Conservation (phyloP, 306 rosid genomes). For the Alnus rubra region DNA sequence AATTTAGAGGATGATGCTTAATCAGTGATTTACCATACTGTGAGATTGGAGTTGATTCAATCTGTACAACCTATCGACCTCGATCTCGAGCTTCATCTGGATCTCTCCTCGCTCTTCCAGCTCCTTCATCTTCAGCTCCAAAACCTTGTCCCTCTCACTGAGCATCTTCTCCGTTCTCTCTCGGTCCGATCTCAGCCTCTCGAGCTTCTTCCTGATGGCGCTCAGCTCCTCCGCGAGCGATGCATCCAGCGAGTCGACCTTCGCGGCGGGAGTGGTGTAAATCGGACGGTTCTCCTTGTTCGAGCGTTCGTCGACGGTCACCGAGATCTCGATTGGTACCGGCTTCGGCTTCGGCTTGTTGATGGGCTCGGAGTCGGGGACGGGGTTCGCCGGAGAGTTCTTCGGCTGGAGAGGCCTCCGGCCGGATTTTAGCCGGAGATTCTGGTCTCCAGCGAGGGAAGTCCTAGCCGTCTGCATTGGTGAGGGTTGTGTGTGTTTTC, state of each 20-base stretch:
- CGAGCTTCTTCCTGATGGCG: constrained; percentile 72
- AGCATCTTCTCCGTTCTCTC: constrained; percentile 69
- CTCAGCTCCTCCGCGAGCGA: constrained; percentile 86
- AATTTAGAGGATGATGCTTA: not conserved
- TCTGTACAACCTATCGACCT: constrained; percentile 80
- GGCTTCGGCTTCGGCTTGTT: constrained; percentile 42
- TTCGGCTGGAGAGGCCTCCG: constrained; percentile 75
- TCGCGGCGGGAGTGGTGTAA: not conserved
- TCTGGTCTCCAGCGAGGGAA: constrained; percentile 36
- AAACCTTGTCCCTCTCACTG: constrained; percentile 48
- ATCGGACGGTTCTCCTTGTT: constrained; percentile 58
- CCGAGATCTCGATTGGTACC: constrained; percentile 28
- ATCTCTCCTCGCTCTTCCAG: constrained; percentile 57
- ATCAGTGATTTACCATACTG: constrained; percentile 47
- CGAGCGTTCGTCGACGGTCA: constrained; percentile 9
- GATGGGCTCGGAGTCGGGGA: constrained; percentile 18
- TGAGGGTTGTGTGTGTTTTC: not conserved
- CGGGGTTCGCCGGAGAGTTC: constrained; percentile 47
- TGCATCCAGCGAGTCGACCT: constrained; percentile 42
- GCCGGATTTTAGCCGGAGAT: constrained; percentile 53
- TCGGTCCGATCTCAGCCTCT: constrained; percentile 55
- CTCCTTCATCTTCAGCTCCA: constrained; percentile 64
- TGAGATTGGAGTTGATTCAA: constrained; percentile 73
- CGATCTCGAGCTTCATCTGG: constrained; percentile 77
- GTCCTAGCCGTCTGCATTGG: constrained; percentile 40